A percentile compares a stretch with the other conserved stretches of the same genome.
phyloP scores from a whole-genome alignment of 1,139 yeast genomes.

The Candida pseudoviswanathii region DNA sequence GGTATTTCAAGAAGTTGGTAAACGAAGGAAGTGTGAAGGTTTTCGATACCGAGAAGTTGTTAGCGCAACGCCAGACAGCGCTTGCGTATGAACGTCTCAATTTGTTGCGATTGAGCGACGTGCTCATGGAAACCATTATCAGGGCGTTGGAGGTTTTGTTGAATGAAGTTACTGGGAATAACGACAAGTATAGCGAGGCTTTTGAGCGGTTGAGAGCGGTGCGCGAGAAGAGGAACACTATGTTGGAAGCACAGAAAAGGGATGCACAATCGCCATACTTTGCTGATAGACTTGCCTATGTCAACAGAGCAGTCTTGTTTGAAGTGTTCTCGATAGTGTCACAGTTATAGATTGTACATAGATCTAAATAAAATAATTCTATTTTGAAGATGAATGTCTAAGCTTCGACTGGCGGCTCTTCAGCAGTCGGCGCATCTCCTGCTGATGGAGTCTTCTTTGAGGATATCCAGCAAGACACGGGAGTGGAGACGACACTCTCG shows the following conservation, averaged over 20 bases:
- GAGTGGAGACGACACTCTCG: constrained; percentile 36
- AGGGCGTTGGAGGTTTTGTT: constrained; percentile 13
- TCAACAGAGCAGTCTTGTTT: constrained; percentile 27
- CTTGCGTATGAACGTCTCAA: not conserved
- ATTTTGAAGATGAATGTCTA: too few relatives aligned
- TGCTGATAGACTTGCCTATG: constrained; percentile 26
- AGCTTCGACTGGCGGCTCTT: too few relatives aligned
- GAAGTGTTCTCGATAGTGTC: constrained; percentile 15
- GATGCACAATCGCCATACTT: constrained; percentile 17
- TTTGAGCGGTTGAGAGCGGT: constrained; percentile 5
- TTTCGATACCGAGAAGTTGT: not conserved
- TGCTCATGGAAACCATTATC: constrained; percentile 8
- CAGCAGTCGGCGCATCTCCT: not conserved
- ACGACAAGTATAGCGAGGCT: not conserved
- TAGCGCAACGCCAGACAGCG: not conserved
- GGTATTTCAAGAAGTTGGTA: constrained; percentile 1
- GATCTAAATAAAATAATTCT: not conserved
- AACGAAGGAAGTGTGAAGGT: not conserved
- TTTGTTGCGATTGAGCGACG: constrained; percentile 6
- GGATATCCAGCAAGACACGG: constrained; percentile 18
- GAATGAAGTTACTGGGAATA: constrained; percentile 1
- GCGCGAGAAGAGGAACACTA: constrained; percentile 6
- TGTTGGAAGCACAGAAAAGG: constrained; percentile 7
- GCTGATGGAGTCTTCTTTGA: not conserved
- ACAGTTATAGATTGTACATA: not conserved